Conservation (phyloP, 257 asterid species). For the Ilex asprella region DNA sequence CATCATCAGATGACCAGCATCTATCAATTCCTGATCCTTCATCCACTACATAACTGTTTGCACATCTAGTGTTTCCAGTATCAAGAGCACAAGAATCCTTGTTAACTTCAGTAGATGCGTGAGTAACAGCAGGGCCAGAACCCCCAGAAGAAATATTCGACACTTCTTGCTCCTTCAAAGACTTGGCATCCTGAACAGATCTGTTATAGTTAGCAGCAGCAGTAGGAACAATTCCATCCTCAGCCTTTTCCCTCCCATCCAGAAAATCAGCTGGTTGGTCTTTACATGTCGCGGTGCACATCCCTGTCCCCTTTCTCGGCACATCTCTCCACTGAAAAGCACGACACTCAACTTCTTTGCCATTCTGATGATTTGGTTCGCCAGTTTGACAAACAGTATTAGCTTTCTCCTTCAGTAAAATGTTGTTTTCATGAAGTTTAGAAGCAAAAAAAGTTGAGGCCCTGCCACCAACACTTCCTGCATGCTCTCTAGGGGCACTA, state of each 20-base stretch:
- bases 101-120: constrained; percentile 32
- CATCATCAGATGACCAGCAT: constrained; percentile 47
- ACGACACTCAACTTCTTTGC: constrained; percentile 27
- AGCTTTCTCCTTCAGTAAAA: constrained; percentile 19
- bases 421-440: constrained; percentile 18
- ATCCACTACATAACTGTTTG: constrained; percentile 31
- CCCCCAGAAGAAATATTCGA: constrained; percentile 43
- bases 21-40: constrained; percentile 45
- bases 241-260: constrained; percentile 9
- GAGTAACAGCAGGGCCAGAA: constrained; percentile 47
- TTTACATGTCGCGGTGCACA: constrained; percentile 22
- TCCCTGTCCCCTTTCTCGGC: constrained; percentile 29
- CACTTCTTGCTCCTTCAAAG: constrained; percentile 37
- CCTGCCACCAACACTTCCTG: constrained; percentile 24
- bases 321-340: constrained; percentile 52
- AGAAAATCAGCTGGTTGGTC: constrained; percentile 18
- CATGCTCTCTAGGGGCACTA: constrained; percentile 15
- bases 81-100: constrained; percentile 32
- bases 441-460: constrained; percentile 18
- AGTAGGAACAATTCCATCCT: constrained; percentile 18
- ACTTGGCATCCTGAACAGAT: constrained; percentile 20
- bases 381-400: constrained; percentile 20
- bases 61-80: constrained; percentile 20
- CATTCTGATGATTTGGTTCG: constrained; percentile 16
- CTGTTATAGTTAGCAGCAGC: constrained; percentile 23